These are phyloP conservation scores for Stachybotrys chartarum DNA, from an alignment of 2,329 filamentous ascomycete species.

Conservation along the genomic window DNA sequence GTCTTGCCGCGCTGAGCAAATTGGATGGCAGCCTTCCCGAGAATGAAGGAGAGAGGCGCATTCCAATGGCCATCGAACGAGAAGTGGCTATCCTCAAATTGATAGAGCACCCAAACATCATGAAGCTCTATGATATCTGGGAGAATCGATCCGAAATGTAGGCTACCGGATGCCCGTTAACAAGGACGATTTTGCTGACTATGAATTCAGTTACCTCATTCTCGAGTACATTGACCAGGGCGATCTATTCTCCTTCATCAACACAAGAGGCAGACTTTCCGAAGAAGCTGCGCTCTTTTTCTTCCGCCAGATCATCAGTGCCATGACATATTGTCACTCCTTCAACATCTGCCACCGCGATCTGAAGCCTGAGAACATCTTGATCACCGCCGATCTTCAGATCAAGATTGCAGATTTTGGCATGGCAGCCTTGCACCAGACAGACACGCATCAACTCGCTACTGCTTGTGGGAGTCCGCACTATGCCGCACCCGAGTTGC, in stretches of 20 bases:
- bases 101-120: slow-evolving; percentile 90
- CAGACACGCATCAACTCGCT: slow-evolving; percentile 66
- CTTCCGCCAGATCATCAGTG: slow-evolving; percentile 90
- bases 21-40: slow-evolving; percentile 55
- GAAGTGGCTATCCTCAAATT: slow-evolving; percentile 97
- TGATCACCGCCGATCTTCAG: slow-evolving; percentile 67
- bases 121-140: slow-evolving; percentile 94
- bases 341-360: slow-evolving; percentile 96
- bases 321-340: slow-evolving; percentile 84
- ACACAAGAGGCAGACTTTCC: slow-evolving; percentile 60
- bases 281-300: slow-evolving; percentile 78
- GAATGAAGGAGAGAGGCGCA: slow-evolving; percentile 56
- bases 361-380: slow-evolving; percentile 93
- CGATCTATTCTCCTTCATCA: slow-evolving; percentile 85
- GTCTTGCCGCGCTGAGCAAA: slow-evolving; percentile 74
- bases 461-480: slow-evolving; percentile 96
- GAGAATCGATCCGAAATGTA: slow-evolving; percentile 94
- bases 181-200: not conserved
- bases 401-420: slow-evolving; percentile 97
- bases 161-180: slow-evolving; percentile 25
- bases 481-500: slow-evolving; percentile 90
- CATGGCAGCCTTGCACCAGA: slow-evolving; percentile 88
- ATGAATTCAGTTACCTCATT: slow-evolving; percentile 70
- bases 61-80: slow-evolving; percentile 84
- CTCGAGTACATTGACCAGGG: slow-evolving; percentile 78